A percentile compares a stretch with the other conserved stretches of the same genome.
Evolutionary conservation across 2,329 filamentous ascomycete species (phyloP).

Genomic region (Cladosporium colombiae): DNA sequence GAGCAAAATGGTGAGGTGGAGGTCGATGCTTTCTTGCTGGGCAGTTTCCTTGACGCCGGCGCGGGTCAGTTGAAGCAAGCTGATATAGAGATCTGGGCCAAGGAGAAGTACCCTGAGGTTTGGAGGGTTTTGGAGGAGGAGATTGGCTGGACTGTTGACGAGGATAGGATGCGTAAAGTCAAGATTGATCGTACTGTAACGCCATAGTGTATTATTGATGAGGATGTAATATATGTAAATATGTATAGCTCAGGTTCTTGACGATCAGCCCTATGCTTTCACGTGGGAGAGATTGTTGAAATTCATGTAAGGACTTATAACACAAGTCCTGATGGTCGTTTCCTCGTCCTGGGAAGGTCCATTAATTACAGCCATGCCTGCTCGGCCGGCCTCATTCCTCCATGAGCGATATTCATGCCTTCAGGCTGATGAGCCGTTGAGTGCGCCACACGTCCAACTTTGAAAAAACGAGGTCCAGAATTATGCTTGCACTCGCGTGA

Average conservation of each 20-base stretch:
- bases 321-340: not conserved
- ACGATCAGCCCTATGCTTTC: not conserved
- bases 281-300: not conserved
- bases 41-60: constrained; percentile 74
- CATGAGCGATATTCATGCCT: not conserved
- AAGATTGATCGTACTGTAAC: constrained; percentile 29
- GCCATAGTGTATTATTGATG: not conserved
- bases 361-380: no score
- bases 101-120: constrained; percentile 63
- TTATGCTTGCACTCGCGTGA: not conserved
- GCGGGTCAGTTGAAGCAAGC: constrained; percentile 60
- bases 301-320: not conserved
- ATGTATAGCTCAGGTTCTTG: not conserved
- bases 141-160: constrained; percentile 41
- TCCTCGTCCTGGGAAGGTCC: no score
- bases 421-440: no score
- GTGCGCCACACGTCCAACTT: not conserved
- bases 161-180: constrained; percentile 25
- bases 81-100: constrained; percentile 73
- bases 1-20: constrained; percentile 64
- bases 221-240: not conserved
- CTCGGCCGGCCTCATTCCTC: not conserved
- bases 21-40: constrained; percentile 75
- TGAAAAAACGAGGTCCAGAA: no score
- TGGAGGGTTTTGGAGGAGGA: constrained; percentile 66